These are phyloP conservation scores for Mycena sanguinolenta DNA, from an alignment of 768 basidiomycete species.

Conservation along the genomic window DNA sequence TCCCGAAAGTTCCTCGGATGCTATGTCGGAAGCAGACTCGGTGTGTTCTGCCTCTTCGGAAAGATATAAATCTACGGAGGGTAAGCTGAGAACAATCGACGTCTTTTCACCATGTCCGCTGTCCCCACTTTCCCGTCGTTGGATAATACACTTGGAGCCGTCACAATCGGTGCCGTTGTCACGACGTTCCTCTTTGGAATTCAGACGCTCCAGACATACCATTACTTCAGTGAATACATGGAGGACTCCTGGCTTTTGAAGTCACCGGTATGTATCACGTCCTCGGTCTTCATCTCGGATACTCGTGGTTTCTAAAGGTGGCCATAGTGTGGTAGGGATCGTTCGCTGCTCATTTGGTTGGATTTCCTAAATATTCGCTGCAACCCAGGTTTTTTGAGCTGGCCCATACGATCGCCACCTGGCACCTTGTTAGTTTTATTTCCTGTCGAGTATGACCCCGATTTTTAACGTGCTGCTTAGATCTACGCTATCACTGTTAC, in stretches of 20 bases:
- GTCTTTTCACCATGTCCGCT: too few relatives aligned
- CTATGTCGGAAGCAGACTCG: too few relatives aligned
- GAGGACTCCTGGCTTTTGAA: not conserved
- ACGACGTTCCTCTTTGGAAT: not conserved
- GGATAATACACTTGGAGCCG: not conserved
- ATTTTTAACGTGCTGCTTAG: not conserved
- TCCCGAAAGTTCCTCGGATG: too few relatives aligned
- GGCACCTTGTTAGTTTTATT: not conserved
- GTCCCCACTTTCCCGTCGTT: too few relatives aligned
- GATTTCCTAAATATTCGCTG: not conserved
- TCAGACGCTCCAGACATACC: not conserved
- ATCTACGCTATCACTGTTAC: not conserved
- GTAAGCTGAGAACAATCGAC: too few relatives aligned
- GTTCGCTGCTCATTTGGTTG: not conserved
- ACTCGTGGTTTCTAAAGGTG: not conserved
- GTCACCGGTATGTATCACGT: not conserved
- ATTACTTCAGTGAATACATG: not conserved
- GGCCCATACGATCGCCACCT: not conserved
- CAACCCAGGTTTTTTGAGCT: not conserved
- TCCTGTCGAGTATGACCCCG: not conserved
- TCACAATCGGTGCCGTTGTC: not conserved
- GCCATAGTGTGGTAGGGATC: not conserved
- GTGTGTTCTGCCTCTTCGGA: too few relatives aligned
- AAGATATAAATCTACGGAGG: too few relatives aligned
- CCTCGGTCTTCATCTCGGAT: not conserved